These are phyloP conservation scores for Lipomyces yamadae DNA, from an alignment of 805 yeast genomes.

Conservation along the genomic window DNA sequence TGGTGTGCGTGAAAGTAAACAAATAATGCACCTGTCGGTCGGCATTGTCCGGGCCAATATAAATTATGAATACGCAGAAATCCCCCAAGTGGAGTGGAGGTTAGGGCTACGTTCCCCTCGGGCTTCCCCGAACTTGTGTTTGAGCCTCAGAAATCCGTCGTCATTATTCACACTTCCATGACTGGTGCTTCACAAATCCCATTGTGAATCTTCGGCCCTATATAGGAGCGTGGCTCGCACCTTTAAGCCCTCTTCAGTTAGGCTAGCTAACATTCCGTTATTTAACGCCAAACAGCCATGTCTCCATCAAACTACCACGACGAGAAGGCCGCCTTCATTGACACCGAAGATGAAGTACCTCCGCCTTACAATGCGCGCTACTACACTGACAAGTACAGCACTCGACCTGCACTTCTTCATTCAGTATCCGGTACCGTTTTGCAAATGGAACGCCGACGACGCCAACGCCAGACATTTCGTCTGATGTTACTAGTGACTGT, in stretches of 20 bases:
- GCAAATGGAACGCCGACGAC: conserved; percentile 20
- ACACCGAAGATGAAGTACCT: conserved; percentile 6
- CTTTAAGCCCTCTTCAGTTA: neutral
- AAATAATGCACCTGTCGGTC: too few relatives aligned
- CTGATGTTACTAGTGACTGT: conserved; percentile 7
- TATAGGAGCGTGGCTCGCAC: neutral
- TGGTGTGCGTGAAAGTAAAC: too few relatives aligned
- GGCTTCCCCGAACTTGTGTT: neutral
- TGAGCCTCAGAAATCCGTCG: neutral
- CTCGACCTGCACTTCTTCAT: conserved; percentile 9
- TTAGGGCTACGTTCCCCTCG: neutral
- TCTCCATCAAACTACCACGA: neutral
- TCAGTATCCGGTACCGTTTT: conserved; percentile 10
- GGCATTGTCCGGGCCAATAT: too few relatives aligned
- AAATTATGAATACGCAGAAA: too few relatives aligned
- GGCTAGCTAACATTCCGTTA: neutral
- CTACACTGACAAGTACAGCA: conserved; percentile 21
- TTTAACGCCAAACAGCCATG: conserved; percentile 3
- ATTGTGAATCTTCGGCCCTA: neutral
- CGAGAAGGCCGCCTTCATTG: neutral
- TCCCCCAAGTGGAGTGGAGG: too few relatives aligned
- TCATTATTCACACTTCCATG: neutral
- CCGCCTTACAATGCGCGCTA: conserved; percentile 11
- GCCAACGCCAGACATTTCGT: conserved; percentile 2
- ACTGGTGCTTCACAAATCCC: neutral